phyloP scores from a whole-genome alignment of 164 flowering plant species.

The Tetrastigma voinierianum region DNA sequence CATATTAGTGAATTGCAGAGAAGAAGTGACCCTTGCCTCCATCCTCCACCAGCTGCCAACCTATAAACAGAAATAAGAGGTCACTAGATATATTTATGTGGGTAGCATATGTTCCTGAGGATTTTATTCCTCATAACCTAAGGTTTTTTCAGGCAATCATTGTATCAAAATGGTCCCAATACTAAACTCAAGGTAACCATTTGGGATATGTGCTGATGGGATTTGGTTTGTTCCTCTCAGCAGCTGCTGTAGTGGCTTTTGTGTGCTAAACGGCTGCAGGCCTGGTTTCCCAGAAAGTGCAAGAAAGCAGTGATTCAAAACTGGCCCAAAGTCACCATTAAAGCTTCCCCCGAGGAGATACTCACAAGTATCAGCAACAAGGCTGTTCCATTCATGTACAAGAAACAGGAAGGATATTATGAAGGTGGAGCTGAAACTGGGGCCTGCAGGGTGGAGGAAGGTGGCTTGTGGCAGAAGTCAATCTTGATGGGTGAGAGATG shows the following conservation, averaged over 20 bases:
- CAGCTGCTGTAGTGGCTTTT: conserved; percentile 36
- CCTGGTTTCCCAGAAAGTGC: conserved; percentile 7
- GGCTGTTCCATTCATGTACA: conserved; percentile 21
- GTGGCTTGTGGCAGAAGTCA: conserved; percentile 58
- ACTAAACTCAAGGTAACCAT: not conserved
- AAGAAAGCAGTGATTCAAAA: not conserved
- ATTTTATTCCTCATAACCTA: not conserved
- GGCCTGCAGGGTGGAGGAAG: conserved; percentile 19
- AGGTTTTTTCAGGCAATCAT: too few relatives aligned
- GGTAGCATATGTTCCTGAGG: not conserved
- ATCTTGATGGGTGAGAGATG: conserved; percentile 76
- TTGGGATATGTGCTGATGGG: conserved; percentile 17
- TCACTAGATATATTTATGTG: not conserved
- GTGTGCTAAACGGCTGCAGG: conserved; percentile 38
- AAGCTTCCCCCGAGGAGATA: conserved; percentile 30
- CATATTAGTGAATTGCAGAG: too few relatives aligned
- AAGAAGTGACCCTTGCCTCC: too few relatives aligned
- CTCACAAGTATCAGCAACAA: conserved; percentile 31
- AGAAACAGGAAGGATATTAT: conserved; percentile 3
- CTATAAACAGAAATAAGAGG: not conserved
- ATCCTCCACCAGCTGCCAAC: not conserved
- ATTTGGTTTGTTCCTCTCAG: conserved; percentile 31
- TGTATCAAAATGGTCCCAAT: too few relatives aligned
- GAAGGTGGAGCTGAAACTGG: not conserved
- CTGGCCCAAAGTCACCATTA: conserved; percentile 16